Evolutionary conservation across 495 filamentous ascomycete species (phyloP).

Genomic region (Aspergillus kassunensis): DNA sequence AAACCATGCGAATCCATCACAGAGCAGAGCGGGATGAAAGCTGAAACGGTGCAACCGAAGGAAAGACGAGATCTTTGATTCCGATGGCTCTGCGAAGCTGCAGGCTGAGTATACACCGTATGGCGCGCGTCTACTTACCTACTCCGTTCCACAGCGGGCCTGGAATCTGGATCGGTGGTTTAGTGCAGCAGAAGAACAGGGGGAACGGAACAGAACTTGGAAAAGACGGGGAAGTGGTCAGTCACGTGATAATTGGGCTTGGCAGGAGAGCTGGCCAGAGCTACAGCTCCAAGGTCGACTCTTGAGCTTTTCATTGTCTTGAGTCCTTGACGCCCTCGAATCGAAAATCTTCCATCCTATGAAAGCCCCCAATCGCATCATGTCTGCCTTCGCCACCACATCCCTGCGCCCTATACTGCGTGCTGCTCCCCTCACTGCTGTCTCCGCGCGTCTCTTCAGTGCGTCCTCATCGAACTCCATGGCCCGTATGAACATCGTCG

Average conservation of each 20-base stretch:
- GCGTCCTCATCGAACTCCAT: constrained; percentile 41
- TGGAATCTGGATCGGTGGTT: not conserved
- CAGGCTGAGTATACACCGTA: not conserved
- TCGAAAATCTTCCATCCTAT: constrained; percentile 12
- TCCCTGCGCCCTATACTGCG: constrained; percentile 36
- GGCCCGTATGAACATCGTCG: constrained; percentile 68
- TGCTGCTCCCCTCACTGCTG: constrained; percentile 28
- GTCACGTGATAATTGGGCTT: constrained; percentile 11
- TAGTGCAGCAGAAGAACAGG: not conserved
- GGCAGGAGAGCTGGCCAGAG: not conserved
- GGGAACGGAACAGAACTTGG: no score
- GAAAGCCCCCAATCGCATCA: constrained; percentile 33
- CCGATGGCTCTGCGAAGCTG: not conserved
- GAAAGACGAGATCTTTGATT: not conserved
- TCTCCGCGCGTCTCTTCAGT: constrained; percentile 56
- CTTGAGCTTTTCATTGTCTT: no score
- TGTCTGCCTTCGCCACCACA: constrained; percentile 46
- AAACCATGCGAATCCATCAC: not conserved
- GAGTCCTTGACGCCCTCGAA: no score
- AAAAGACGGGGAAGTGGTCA: not conserved
- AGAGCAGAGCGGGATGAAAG: not conserved
- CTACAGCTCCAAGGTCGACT: no score
- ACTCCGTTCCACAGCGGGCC: not conserved
- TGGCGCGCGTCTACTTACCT: not conserved
- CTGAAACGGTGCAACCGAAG: not conserved